A percentile compares a stretch with the other conserved stretches of the same genome.
Evolutionary conservation across 495 filamentous ascomycete genomes (phyloP).

Genomic region (Penicillium canescens): DNA sequence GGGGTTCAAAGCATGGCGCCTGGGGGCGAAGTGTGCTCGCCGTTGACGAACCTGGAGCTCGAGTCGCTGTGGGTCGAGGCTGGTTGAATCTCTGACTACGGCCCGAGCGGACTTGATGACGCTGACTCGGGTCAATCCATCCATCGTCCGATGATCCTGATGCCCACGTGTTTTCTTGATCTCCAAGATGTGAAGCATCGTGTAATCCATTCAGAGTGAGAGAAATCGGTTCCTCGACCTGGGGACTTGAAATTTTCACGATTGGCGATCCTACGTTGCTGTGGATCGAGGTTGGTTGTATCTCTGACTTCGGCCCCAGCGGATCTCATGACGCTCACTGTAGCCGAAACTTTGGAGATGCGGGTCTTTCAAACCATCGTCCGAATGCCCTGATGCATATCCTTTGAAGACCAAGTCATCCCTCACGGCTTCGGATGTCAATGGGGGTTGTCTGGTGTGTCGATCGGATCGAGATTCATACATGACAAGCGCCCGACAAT

Average conservation of each 20-base stretch:
- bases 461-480: conserved; percentile 17
- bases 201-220: neutral
- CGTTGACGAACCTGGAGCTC: conserved; percentile 66
- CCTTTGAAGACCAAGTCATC: conserved; percentile 60
- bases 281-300: conserved; percentile 75
- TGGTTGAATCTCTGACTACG: conserved; percentile 64
- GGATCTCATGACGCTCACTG: conserved; percentile 61
- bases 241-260: conserved; percentile 34
- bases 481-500: conserved; percentile 31
- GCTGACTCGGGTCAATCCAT: conserved; percentile 42
- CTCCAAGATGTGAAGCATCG: conserved; percentile 1
- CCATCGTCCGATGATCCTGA: conserved; percentile 27
- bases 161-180: conserved; percentile 44
- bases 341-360: conserved; percentile 37
- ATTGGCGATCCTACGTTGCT: conserved; percentile 66
- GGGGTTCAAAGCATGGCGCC: no score
- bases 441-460: conserved; percentile 31
- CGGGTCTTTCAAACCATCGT: conserved; percentile 27
- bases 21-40: conserved; percentile 34
- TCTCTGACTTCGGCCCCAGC: conserved; percentile 62
- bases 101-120: conserved; percentile 66
- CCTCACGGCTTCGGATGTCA: conserved; percentile 61
- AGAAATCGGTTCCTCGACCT: no score
- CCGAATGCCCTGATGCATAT: conserved; percentile 35
- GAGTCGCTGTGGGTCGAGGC: conserved; percentile 67